Evolutionary conservation across 257 asterid genomes (phyloP).

Genomic region (Solanum piurae): DNA sequence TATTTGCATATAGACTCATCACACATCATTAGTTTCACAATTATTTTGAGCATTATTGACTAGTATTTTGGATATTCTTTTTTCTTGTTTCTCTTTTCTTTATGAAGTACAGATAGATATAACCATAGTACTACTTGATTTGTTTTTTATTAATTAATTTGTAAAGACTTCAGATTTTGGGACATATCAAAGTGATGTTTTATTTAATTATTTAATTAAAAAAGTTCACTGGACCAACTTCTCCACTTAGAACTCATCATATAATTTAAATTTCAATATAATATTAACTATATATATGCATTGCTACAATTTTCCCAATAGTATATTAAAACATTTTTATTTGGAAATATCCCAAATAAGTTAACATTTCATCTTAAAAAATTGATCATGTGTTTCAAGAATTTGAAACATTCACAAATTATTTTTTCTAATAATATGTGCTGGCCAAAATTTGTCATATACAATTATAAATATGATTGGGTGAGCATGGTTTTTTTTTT

Average conservation of each 20-base stretch:
- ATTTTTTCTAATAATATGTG: not conserved
- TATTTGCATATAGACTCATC: not conserved
- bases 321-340: not conserved
- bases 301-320: not conserved
- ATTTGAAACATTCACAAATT: not conserved
- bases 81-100: not conserved
- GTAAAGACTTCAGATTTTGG: not conserved
- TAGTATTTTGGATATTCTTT: not conserved
- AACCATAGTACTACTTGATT: not conserved
- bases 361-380: not conserved
- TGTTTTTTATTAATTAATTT: not conserved
- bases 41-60: not conserved
- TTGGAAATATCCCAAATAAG: not conserved
- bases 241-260: not conserved
- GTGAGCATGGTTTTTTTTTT: not conserved
- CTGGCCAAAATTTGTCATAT: not conserved
- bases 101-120: not conserved
- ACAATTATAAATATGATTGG: not conserved
- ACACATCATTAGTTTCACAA: not conserved
- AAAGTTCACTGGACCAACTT: not conserved
- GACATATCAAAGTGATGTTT: not conserved
- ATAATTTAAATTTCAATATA: not conserved
- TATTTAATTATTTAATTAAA: not conserved
- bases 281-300: not conserved
- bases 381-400: not conserved